Conservation (phyloP, 2,329 filamentous ascomycete species). For the Phyllosticta paracitricarpa region DNA sequence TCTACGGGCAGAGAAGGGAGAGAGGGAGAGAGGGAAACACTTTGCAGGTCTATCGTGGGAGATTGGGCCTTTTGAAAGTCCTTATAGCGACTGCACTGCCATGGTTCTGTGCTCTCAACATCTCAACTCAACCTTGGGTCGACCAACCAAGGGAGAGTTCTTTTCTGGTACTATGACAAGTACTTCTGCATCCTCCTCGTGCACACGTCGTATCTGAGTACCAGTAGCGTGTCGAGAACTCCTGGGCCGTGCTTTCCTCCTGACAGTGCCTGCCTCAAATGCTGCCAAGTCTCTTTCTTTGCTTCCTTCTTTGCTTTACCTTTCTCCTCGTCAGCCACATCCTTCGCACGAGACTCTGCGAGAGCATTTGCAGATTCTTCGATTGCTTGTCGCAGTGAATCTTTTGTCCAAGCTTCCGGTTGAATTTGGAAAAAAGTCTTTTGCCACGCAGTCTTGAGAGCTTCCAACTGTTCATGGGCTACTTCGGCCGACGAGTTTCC, state of each 20-base stretch:
- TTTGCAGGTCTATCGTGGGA: too few species aligned
- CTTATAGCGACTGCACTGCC: not conserved
- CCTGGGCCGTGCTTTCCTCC: slow-evolving; percentile 23
- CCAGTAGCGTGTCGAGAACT: slow-evolving; percentile 26
- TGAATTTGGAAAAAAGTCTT: not conserved
- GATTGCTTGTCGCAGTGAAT: not conserved
- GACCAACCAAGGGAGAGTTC: not conserved
- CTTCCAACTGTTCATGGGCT: not conserved
- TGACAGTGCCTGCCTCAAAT: slow-evolving; percentile 22
- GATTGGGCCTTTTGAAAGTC: too few species aligned
- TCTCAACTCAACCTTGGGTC: not conserved
- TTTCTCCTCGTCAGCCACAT: not conserved
- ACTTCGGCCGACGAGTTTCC: not conserved
- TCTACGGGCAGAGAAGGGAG: too few species aligned
- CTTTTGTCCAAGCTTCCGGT: not conserved
- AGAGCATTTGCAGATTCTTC: not conserved
- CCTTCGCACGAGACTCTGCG: not conserved
- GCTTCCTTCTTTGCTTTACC: slow-evolving; percentile 9
- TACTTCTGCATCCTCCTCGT: slow-evolving; percentile 1
- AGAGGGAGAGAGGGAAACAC: too few species aligned
- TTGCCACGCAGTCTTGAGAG: not conserved
- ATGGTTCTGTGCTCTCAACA: not conserved
- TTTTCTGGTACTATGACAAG: not conserved
- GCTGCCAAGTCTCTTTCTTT: slow-evolving; percentile 24
- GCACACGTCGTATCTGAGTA: slow-evolving; percentile 20